phyloP scores from a whole-genome alignment of 176 grass and related monocot genomes.

The Avena eriantha region DNA sequence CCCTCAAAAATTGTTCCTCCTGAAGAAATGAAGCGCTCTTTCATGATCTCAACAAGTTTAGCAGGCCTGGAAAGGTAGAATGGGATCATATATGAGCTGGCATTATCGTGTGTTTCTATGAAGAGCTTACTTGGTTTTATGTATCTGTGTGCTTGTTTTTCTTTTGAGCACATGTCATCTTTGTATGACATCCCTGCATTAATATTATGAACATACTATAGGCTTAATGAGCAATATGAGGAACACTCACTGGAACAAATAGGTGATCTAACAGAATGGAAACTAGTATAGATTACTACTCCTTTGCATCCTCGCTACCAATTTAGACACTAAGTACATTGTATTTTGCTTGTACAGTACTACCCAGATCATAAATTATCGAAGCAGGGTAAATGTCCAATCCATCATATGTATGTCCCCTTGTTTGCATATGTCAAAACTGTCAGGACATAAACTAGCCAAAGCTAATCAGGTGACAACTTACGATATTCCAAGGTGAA shows the following conservation, averaged over 20 bases:
- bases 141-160: background rate
- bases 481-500: slow-evolving; percentile 92
- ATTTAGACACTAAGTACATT: background rate
- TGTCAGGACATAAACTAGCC: slow-evolving; percentile 14
- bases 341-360: slow-evolving; percentile 1
- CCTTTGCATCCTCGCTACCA: background rate
- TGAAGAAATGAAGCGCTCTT: slow-evolving; percentile 79
- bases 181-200: slow-evolving; percentile 9
- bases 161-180: background rate
- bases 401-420: background rate
- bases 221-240: background rate
- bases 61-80: slow-evolving; percentile 64
- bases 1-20: slow-evolving; percentile 79
- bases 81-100: slow-evolving; percentile 20
- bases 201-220: background rate
- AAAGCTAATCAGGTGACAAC: slow-evolving; percentile 38
- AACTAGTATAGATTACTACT: background rate
- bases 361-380: background rate
- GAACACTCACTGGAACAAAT: background rate
- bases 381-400: background rate
- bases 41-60: slow-evolving; percentile 84
- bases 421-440: background rate
- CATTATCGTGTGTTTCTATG: background rate
- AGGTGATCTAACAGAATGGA: background rate
- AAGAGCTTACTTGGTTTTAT: slow-evolving; percentile 21